Percentiles rank a stretch among this genome's conserved stretches.
Conservation (phyloP, 78 protist genomes). For the Paratrimastix pyriformis region DNA sequence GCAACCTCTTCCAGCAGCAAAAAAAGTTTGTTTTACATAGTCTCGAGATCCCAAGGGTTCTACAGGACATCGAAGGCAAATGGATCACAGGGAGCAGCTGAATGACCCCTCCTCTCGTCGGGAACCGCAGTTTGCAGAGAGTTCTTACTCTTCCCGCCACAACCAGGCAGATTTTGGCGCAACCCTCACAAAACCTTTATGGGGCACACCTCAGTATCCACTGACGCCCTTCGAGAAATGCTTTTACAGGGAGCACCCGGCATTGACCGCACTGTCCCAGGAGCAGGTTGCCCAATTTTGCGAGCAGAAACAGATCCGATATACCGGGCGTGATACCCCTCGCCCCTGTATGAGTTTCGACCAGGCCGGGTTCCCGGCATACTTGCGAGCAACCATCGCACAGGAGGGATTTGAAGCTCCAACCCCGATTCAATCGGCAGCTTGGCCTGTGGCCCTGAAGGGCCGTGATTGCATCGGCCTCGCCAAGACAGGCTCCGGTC, state of each 20-base stretch:
- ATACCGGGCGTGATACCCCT: background rate
- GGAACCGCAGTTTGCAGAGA: no score
- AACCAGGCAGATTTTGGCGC: no score
- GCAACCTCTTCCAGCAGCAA: no score
- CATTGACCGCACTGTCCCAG: background rate
- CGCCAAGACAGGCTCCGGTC: constrained; percentile 94
- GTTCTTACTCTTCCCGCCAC: no score
- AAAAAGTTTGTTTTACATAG: no score
- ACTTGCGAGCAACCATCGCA: background rate
- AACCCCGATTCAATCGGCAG: constrained; percentile 83
- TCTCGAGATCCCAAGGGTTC: no score
- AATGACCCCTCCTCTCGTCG: no score
- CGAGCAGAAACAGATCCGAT: background rate
- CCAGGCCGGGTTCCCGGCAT: constrained; percentile 18
- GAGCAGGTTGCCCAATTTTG: background rate
- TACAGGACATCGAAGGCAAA: no score
- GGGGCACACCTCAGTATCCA: no score
- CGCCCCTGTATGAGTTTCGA: background rate
- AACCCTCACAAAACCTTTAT: no score
- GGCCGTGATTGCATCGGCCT: constrained; percentile 77
- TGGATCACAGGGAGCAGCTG: no score
- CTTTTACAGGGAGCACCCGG: constrained; percentile 42
- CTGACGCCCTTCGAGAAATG: constrained; percentile 32
- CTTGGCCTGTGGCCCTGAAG: constrained; percentile 82
- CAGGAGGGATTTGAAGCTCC: constrained; percentile 60